Evolutionary conservation across 148 eudicot species (phyloP).

Genomic region (Fagopyrum homotropicum): DNA sequence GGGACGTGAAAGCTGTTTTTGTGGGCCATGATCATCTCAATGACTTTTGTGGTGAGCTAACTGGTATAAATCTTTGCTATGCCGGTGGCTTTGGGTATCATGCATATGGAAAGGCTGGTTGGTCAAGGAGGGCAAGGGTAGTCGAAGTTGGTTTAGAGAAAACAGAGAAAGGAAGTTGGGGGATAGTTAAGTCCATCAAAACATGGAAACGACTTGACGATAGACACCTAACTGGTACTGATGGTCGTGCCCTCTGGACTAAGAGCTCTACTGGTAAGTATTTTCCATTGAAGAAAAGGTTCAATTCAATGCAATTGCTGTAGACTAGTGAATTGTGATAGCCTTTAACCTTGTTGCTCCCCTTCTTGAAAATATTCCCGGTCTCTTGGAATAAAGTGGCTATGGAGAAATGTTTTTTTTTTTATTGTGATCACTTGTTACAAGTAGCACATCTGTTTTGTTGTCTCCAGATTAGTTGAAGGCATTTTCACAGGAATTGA

Average conservation of each 20-base stretch:
- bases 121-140: conserved; percentile 88
- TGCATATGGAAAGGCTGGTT: conserved; percentile 93
- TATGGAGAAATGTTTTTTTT: neutral
- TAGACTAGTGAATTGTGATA: neutral
- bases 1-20: conserved; percentile 77
- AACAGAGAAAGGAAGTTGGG: conserved; percentile 54
- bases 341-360: neutral
- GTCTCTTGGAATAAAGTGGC: neutral
- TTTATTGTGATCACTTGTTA: neutral
- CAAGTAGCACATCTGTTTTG: neutral
- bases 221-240: conserved; percentile 48
- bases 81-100: conserved; percentile 97
- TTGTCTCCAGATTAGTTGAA: neutral
- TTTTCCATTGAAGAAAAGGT: neutral
- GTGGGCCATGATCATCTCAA: conserved; percentile 87
- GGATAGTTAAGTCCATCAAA: conserved; percentile 59
- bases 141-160: conserved; percentile 62
- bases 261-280: conserved; percentile 42
- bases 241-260: conserved; percentile 69
- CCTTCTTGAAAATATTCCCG: neutral
- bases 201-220: conserved; percentile 92
- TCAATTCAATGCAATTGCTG: neutral
- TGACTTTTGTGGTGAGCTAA: conserved; percentile 79
- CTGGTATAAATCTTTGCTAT: conserved; percentile 72
- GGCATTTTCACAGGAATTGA: neutral